These are phyloP conservation scores for Alternaria angustiovoidea DNA, from an alignment of 2,329 filamentous ascomycete genomes.

Conservation along the genomic window DNA sequence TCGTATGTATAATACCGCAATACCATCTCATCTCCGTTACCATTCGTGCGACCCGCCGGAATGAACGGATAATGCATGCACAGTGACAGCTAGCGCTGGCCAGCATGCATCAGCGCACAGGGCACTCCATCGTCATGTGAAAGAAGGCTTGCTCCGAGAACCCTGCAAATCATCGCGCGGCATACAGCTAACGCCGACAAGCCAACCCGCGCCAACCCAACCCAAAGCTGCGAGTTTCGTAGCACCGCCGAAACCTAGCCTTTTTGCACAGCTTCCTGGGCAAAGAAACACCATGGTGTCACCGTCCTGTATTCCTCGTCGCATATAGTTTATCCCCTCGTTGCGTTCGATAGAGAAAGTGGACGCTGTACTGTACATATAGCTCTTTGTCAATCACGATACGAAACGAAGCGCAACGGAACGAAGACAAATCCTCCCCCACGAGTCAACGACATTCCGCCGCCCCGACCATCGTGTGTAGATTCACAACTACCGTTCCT, in stretches of 20 bases:
- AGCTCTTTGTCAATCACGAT: not conserved
- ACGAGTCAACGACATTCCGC: not conserved
- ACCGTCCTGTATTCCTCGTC: not conserved
- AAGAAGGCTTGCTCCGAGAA: conserved; percentile 13
- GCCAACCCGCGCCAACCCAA: not conserved
- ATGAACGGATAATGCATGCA: conserved; percentile 16
- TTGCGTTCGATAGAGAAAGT: too few species aligned
- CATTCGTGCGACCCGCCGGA: not conserved
- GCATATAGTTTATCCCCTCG: not conserved
- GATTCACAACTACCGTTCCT: too few species aligned
- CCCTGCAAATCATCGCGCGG: conserved; percentile 29
- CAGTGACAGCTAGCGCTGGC: conserved; percentile 24
- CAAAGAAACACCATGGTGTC: conserved; percentile 3
- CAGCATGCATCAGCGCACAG: conserved; percentile 15
- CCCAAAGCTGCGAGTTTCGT: not conserved
- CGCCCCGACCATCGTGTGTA: not conserved
- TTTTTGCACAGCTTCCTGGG: not conserved
- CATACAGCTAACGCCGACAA: conserved; percentile 1
- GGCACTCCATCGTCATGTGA: conserved; percentile 29
- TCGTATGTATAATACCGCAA: too few species aligned
- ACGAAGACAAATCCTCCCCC: not conserved
- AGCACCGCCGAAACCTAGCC: conserved; percentile 1
- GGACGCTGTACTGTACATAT: not conserved
- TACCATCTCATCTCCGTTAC: not conserved
- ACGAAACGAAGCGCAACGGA: not conserved